Evolutionary conservation across 768 basidiomycete species (phyloP), one percentile per base, ranked within the genome.

Genomic region (Termitomyces sp.): DNA sequence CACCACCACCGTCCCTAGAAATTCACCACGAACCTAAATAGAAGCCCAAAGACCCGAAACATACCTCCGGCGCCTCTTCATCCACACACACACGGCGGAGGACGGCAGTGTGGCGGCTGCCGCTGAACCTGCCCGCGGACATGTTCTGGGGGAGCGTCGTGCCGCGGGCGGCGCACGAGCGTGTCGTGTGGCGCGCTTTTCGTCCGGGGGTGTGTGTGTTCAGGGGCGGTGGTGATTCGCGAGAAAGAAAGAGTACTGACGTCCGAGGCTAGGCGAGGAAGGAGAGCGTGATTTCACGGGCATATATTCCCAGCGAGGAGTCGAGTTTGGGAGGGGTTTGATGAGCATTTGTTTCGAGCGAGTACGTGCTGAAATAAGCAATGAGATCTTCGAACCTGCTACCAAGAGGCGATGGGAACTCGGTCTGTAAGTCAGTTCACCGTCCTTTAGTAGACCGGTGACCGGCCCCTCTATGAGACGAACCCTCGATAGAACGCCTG

Each of bases 111-210:
- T 85, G 96, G 44, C 76, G 92, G 39, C 77, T 98, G 5, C 96
- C 96, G 0, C 90, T 95, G 13, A 93, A 94, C 65, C 77, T 99
- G 3, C 96, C 96, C 4, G 94, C 94, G 64, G 85, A 85, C 2
- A 73, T 97, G 54, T 98, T 99, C 73, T 99, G 96, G 96, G 84
- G 88, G 65, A 92, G 90, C 60, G 92, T 94, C 3, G 78, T 85
- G 53, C 68, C 77, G 2, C 98, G 95, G 94, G 88, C 94, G 16
- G 78, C 83, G 1, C 86, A 90, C 18, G 86, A 92, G 36, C 83
- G 86, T 0, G 73, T 81, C 8, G 66, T 72, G 12, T 93, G 88
- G 90, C 90, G 83, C 68, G 63, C 70, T 1, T 92, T 80, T 65
- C 79, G 78, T 64, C 77, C 1, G 90, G 91, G 10, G 92, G 36